These are phyloP conservation scores for Pythium plurisporium DNA, from an alignment of 352 stramenopile genomes.

Conservation along the genomic window DNA sequence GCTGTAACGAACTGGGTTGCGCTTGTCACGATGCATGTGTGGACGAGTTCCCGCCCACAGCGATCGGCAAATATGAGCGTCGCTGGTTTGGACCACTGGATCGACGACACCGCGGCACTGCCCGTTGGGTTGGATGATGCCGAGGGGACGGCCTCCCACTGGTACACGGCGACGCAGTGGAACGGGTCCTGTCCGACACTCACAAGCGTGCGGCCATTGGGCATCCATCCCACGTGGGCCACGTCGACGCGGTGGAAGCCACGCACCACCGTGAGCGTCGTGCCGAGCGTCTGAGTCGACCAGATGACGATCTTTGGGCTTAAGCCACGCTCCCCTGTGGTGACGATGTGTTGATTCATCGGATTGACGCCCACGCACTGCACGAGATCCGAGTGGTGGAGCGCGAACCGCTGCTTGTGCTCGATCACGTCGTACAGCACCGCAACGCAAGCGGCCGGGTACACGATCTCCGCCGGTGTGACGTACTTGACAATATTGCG, in stretches of 20 bases:
- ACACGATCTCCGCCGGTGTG: conserved; percentile 56
- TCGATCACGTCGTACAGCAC: conserved; percentile 69
- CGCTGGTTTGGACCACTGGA: conserved; percentile 53
- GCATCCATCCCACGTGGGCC: conserved; percentile 66
- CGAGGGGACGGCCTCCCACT: conserved; percentile 47
- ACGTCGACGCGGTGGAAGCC: conserved; percentile 67
- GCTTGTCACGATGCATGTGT: conserved; percentile 31
- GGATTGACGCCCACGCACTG: conserved; percentile 59
- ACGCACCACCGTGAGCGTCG: conserved; percentile 52
- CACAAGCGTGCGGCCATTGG: conserved; percentile 61
- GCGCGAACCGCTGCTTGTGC: conserved; percentile 64
- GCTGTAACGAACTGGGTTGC: conserved; percentile 65
- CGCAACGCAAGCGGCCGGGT: conserved; percentile 51
- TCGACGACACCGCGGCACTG: conserved; percentile 3
- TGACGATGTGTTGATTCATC: conserved; percentile 38
- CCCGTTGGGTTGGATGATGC: conserved; percentile 1
- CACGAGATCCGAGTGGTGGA: conserved; percentile 60
- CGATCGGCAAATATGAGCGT: conserved; percentile 53
- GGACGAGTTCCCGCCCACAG: conserved; percentile 44
- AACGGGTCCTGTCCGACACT: conserved; percentile 62
- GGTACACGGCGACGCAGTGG: conserved; percentile 72
- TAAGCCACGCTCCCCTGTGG: conserved; percentile 52
- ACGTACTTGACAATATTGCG: conserved; percentile 57
- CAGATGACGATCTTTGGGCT: conserved; percentile 67
- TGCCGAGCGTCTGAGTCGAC: conserved; percentile 35